phyloP scores from a whole-genome alignment of 2,329 filamentous ascomycete species.

The Fusarium floridanum region DNA sequence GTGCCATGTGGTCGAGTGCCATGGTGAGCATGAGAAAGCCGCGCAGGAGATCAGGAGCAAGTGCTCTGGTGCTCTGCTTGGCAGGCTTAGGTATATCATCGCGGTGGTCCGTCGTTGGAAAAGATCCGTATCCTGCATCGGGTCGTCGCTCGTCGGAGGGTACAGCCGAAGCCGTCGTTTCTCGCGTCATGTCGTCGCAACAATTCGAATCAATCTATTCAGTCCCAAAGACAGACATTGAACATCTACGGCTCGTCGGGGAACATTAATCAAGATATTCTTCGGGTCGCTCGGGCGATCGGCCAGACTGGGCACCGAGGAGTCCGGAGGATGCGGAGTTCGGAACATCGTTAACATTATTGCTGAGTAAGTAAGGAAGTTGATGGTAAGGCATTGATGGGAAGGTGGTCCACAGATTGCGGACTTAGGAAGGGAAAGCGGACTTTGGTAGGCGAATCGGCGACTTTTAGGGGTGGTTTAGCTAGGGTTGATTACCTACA shows the following conservation, averaged over 20 bases:
- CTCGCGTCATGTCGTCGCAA: background rate
- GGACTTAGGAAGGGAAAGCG: constrained; percentile 3
- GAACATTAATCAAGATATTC: background rate
- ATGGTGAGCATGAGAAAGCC: constrained; percentile 60
- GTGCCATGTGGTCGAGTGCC: constrained; percentile 59
- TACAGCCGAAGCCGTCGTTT: background rate
- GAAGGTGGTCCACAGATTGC: background rate
- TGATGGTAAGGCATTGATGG: background rate
- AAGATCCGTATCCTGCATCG: constrained; percentile 18
- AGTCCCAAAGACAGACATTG: background rate
- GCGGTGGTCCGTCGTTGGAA: constrained; percentile 6
- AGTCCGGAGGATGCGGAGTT: background rate
- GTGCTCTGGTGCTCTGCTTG: constrained; percentile 47
- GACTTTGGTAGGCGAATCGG: constrained; percentile 24
- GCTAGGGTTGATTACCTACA: background rate
- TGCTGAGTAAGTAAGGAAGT: constrained; percentile 31
- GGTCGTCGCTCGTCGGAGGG: background rate
- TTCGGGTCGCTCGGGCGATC: constrained; percentile 30
- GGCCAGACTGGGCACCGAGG: constrained; percentile 1
- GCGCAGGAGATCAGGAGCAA: constrained; percentile 60
- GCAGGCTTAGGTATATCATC: constrained; percentile 27
- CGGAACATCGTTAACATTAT: constrained; percentile 21
- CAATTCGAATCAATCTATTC: background rate
- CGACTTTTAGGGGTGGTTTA: background rate
- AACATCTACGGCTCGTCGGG: background rate